A percentile compares a stretch with the other conserved stretches of the same genome.
phyloP scores from a whole-genome alignment of 2,329 filamentous ascomycete genomes.

The Fusarium marasasianum region DNA sequence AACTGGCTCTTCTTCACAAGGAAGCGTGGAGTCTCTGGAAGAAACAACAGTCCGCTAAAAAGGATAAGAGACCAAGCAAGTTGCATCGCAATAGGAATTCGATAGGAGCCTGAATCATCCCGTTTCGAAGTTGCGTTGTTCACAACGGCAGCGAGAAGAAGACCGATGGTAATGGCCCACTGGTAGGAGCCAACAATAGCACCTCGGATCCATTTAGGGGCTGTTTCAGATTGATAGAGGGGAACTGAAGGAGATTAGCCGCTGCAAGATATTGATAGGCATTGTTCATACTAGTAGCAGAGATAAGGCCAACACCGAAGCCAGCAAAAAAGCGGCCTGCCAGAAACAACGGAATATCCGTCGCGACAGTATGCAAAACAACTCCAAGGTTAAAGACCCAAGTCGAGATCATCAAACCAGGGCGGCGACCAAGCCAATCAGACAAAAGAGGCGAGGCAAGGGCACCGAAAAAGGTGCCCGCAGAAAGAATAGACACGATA shows the following conservation, averaged over 20 bases:
- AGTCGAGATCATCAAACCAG: slow-evolving; percentile 68
- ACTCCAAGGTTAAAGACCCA: slow-evolving; percentile 75
- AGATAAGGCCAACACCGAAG: slow-evolving; percentile 77
- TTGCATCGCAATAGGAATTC: slow-evolving; percentile 70
- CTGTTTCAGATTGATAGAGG: slow-evolving; percentile 76
- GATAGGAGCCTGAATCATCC: slow-evolving; percentile 66
- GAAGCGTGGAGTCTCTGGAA: slow-evolving; percentile 79
- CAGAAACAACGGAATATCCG: slow-evolving; percentile 69
- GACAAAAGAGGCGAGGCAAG: slow-evolving; percentile 70
- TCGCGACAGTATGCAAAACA: slow-evolving; percentile 70
- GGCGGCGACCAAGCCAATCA: slow-evolving; percentile 72
- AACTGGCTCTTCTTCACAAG: slow-evolving; percentile 66
- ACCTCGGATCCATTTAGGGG: slow-evolving; percentile 78
- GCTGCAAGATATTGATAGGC: accelerated
- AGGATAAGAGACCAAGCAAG: slow-evolving; percentile 76
- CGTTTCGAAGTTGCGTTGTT: slow-evolving; percentile 69
- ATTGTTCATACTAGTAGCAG: slow-evolving; percentile 62
- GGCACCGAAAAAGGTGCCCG: slow-evolving; percentile 80
- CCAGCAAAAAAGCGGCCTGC: slow-evolving; percentile 79
- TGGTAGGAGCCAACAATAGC: slow-evolving; percentile 78
- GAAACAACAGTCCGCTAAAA: slow-evolving; percentile 68
- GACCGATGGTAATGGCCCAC: slow-evolving; percentile 74
- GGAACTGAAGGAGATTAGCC: slow-evolving; percentile 59
- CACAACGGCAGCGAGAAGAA: slow-evolving; percentile 72
- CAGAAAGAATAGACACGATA: slow-evolving; percentile 79